Conservation (phyloP, 2,329 filamentous ascomycete species). For the Clonostachys rosea region DNA sequence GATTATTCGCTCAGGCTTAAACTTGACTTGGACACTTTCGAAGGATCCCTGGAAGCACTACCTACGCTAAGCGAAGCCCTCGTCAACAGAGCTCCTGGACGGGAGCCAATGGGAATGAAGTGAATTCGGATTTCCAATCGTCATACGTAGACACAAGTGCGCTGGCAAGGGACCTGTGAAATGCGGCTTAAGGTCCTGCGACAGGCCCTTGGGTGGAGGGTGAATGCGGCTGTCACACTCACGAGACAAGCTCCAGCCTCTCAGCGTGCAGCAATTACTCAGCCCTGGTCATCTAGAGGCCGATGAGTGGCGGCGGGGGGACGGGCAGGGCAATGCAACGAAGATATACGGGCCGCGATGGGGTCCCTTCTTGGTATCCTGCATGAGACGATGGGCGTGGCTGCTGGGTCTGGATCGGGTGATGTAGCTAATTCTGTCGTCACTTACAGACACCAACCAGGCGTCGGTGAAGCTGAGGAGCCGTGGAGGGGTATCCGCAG, state of each 20-base stretch:
- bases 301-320: no score
- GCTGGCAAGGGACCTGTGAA: background rate
- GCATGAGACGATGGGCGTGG: no score
- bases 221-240: background rate
- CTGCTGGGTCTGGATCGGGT: no score
- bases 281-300: constrained; percentile 5
- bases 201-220: background rate
- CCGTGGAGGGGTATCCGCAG: no score
- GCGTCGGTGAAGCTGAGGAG: no score
- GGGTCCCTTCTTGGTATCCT: no score
- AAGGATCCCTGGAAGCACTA: background rate
- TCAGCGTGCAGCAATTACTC: constrained; percentile 17
- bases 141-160: background rate
- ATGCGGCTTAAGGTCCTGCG: background rate
- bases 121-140: background rate
- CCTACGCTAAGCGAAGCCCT: background rate
- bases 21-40: no score
- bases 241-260: constrained; percentile 6
- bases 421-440: no score
- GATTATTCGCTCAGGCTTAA: no score
- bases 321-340: no score
- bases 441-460: no score
- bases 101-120: background rate
- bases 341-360: no score
- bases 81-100: background rate